Conservation (phyloP, 208 protist genomes). For the Balamuthia mandrillaris region DNA sequence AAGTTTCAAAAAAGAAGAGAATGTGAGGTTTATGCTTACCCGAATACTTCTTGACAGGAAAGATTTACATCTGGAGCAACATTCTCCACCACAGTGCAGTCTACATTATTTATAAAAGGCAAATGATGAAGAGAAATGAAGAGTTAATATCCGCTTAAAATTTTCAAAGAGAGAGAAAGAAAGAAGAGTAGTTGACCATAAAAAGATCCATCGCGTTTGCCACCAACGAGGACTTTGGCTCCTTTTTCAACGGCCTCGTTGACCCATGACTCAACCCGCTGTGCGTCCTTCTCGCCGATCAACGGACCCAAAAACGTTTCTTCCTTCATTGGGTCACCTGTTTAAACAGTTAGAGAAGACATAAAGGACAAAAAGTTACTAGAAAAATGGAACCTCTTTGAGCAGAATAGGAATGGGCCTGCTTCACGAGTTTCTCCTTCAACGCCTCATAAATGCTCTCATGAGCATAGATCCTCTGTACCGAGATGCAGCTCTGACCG, state of each 20-base stretch:
- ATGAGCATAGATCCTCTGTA: constrained; percentile 53
- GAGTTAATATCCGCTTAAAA: too few species aligned
- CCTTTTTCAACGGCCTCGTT: constrained; percentile 10
- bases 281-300: constrained; percentile 3
- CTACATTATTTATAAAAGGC: too few species aligned
- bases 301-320: constrained; percentile 21
- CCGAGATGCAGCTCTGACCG: constrained; percentile 45
- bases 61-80: background rate
- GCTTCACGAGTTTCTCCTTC: constrained; percentile 35
- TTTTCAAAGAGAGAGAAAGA: too few species aligned
- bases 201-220: background rate
- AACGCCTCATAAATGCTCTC: constrained; percentile 48
- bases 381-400: background rate
- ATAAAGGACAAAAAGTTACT: background rate
- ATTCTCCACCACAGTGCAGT: constrained; percentile 16
- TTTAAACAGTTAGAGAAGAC: too few species aligned
- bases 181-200: background rate
- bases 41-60: constrained; percentile 25
- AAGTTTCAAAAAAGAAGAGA: too few species aligned
- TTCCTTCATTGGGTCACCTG: too few species aligned
- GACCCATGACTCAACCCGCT: constrained; percentile 16
- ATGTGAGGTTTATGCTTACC: too few species aligned
- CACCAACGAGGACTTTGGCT: background rate
- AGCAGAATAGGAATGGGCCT: too few species aligned
- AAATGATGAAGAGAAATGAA: too few species aligned